These are phyloP conservation scores for Mycena polygramma DNA, from an alignment of 768 basidiomycete species.

Conservation along the genomic window DNA sequence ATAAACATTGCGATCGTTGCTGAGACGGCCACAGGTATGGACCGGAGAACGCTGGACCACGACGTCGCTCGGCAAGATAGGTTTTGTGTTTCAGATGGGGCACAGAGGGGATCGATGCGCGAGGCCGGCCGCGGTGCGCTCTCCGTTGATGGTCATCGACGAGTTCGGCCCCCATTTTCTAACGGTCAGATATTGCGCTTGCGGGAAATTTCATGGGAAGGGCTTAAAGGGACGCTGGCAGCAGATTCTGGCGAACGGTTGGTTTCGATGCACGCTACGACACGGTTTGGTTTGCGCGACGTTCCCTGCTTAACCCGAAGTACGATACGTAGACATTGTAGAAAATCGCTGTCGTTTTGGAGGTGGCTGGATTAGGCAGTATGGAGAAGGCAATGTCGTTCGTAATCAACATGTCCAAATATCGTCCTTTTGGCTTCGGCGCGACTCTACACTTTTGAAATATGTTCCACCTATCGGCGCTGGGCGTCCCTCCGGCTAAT, in stretches of 20 bases:
- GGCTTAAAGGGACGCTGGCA: neutral
- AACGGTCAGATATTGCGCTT: neutral
- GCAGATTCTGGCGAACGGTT: neutral
- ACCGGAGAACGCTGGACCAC: neutral
- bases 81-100: conserved; percentile 8
- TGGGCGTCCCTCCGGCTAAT: no score
- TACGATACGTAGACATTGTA: neutral
- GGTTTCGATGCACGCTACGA: neutral
- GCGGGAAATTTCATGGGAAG: neutral
- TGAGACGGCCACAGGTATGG: neutral
- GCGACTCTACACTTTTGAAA: no score
- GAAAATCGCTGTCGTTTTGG: no score
- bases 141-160: neutral
- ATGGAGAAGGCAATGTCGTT: no score
- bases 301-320: no score
- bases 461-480: no score
- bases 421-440: no score
- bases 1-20: neutral
- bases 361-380: no score
- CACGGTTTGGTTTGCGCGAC: neutral
- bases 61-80: neutral
- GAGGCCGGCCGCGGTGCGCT: neutral
- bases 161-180: neutral
- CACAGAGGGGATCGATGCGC: neutral
- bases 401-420: no score